These are phyloP conservation scores for Entomortierella beljakovae DNA, from an alignment of 192 early-diverging fungal genomes.

Conservation along the genomic window DNA sequence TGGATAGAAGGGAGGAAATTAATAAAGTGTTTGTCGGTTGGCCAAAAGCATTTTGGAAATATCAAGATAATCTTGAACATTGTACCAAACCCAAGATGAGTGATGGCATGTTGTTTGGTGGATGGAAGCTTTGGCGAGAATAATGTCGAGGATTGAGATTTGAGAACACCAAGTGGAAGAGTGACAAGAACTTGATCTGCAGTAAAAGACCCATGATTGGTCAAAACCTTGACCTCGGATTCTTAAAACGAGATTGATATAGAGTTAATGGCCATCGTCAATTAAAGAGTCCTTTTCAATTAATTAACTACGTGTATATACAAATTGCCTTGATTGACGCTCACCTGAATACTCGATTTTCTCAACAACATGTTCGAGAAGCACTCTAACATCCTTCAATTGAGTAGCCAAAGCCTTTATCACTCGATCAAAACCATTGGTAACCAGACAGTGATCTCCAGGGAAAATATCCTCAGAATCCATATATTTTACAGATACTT, in stretches of 20 bases:
- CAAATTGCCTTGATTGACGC: not conserved
- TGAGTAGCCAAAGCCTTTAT: slow-evolving; percentile 23
- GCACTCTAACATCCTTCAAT: slow-evolving; percentile 12
- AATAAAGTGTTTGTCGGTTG: slow-evolving; percentile 36
- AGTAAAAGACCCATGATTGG: slow-evolving; percentile 21
- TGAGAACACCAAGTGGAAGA: slow-evolving; percentile 57
- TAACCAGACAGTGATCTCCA: slow-evolving; percentile 43
- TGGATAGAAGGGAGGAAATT: slow-evolving; percentile 26
- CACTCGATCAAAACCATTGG: slow-evolving; percentile 46
- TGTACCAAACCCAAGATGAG: slow-evolving; percentile 50
- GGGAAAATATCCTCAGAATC: slow-evolving; percentile 49
- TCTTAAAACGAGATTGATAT: not conserved
- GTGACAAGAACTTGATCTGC: slow-evolving; percentile 54
- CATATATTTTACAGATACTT: slow-evolving; percentile 46
- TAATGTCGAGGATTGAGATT: slow-evolving; percentile 20
- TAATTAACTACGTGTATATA: not conserved
- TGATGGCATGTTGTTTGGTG: slow-evolving; percentile 42
- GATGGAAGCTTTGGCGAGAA: slow-evolving; percentile 52
- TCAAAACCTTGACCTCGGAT: slow-evolving; percentile 26
- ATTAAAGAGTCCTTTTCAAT: not conserved
- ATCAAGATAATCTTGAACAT: slow-evolving; percentile 57
- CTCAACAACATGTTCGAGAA: slow-evolving; percentile 42
- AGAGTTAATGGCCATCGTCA: not conserved
- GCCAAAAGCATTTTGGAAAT: slow-evolving; percentile 45
- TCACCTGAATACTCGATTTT: slow-evolving; percentile 48